Evolutionary conservation across 306 rosid species (phyloP).

Genomic region (Dryas octopetala): DNA sequence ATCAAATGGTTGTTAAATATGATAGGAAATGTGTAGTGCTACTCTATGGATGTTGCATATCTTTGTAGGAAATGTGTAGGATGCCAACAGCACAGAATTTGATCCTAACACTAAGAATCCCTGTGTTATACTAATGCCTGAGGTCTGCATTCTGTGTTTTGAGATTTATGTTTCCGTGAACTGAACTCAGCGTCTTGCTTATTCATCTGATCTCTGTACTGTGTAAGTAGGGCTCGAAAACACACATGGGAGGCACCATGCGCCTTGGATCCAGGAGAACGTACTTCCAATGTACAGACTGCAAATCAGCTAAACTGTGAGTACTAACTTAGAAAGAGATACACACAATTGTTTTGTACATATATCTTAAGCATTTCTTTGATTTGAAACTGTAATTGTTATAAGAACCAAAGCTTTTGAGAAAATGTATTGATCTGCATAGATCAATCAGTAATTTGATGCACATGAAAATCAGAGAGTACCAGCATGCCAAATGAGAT

Average conservation of each 20-base stretch:
- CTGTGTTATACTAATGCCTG: too few relatives aligned
- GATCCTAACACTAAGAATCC: too few relatives aligned
- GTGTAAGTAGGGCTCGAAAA: constrained; percentile 97
- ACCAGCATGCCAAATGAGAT: not conserved
- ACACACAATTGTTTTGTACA: not conserved
- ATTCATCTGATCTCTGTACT: too few relatives aligned
- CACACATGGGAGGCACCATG: constrained; percentile 99
- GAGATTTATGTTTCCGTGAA: too few relatives aligned
- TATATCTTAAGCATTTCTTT: not conserved
- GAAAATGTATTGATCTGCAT: not conserved
- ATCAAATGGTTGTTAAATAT: too few relatives aligned
- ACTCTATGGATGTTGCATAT: too few relatives aligned
- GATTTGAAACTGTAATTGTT: not conserved
- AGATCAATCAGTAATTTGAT: constrained; percentile 5
- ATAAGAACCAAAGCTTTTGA: not conserved
- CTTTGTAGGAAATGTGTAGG: too few relatives aligned
- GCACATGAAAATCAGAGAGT: not conserved
- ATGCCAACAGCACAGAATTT: too few relatives aligned
- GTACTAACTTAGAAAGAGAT: constrained; percentile 21
- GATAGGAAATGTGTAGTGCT: too few relatives aligned
- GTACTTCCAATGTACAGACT: constrained; percentile 58
- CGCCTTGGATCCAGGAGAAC: constrained; percentile 95
- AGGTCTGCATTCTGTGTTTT: too few relatives aligned
- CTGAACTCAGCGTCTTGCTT: too few relatives aligned
- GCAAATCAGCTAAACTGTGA: constrained; percentile 88